Evolutionary conservation across 306 rosid species (phyloP).

Genomic region (Citrullus amarus): DNA sequence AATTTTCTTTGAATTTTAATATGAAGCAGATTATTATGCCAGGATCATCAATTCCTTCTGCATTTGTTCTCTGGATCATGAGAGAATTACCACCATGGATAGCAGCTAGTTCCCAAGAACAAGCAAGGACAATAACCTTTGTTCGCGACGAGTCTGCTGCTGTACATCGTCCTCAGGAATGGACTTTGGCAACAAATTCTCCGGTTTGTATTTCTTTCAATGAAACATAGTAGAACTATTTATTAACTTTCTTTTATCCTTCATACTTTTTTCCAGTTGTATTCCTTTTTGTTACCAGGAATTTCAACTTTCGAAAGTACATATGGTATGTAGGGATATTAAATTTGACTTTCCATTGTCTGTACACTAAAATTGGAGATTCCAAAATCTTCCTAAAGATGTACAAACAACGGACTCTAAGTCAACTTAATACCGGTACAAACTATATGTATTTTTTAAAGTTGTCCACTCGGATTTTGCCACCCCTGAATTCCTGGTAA

Average conservation of each 20-base stretch:
- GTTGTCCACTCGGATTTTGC: no score
- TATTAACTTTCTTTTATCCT: neutral
- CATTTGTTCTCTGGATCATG: constrained; percentile 67
- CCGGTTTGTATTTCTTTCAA: constrained; percentile 9
- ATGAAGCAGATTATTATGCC: constrained; percentile 16
- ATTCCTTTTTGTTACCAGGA: neutral
- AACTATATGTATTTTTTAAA: no score
- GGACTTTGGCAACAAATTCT: constrained; percentile 51
- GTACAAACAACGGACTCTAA: no score
- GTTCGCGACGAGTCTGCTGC: constrained; percentile 32
- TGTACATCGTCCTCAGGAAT: constrained; percentile 45
- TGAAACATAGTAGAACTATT: neutral
- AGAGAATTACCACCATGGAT: constrained; percentile 61
- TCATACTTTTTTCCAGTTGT: neutral
- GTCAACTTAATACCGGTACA: no score
- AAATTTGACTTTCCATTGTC: no score
- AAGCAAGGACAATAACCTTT: constrained; percentile 49
- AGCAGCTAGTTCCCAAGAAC: constrained; percentile 36
- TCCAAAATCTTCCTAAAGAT: no score
- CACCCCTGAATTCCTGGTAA: no score
- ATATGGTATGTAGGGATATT: no score
- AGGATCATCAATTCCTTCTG: constrained; percentile 87
- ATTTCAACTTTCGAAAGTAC: no score
- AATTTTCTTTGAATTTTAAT: constrained; percentile 4
- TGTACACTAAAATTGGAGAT: no score